Evolutionary conservation across 2,329 filamentous ascomycete genomes (phyloP).

Genomic region (Pseudogymnoascus sp.): DNA sequence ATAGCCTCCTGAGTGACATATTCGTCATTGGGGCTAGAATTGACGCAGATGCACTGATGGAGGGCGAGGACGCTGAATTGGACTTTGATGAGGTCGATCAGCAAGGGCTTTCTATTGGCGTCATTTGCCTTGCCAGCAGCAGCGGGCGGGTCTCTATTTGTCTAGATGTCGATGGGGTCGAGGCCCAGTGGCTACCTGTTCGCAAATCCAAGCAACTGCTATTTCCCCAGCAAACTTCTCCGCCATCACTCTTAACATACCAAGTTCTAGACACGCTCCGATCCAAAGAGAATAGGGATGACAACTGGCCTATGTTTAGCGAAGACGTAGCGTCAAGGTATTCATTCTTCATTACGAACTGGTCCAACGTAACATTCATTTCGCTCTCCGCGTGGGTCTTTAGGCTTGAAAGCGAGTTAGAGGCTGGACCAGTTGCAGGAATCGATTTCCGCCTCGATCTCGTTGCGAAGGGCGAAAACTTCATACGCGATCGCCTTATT

Average conservation of each 20-base stretch:
- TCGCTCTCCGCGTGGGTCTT: slow-evolving; percentile 57
- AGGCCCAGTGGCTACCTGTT: slow-evolving; percentile 58
- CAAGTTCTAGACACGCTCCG: slow-evolving; percentile 54
- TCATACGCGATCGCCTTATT: slow-evolving; percentile 48
- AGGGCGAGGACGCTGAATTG: slow-evolving; percentile 55
- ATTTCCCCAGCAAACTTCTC: slow-evolving; percentile 30
- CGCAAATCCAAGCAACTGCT: slow-evolving; percentile 39
- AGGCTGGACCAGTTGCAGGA: slow-evolving; percentile 46
- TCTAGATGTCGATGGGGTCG: slow-evolving; percentile 52
- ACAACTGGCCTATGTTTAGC: slow-evolving; percentile 56
- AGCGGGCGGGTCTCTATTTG: slow-evolving; percentile 55
- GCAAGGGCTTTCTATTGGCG: slow-evolving; percentile 51
- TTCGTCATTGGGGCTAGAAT: slow-evolving; percentile 54
- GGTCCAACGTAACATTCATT: slow-evolving; percentile 50
- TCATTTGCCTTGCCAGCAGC: slow-evolving; percentile 52
- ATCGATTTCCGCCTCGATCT: slow-evolving; percentile 54
- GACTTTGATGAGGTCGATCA: slow-evolving; percentile 48
- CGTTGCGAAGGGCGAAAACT: slow-evolving; percentile 49
- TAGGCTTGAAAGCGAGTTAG: slow-evolving; percentile 52
- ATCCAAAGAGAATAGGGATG: slow-evolving; percentile 44
- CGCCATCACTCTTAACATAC: slow-evolving; percentile 49
- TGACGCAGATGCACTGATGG: slow-evolving; percentile 51
- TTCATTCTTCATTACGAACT: slow-evolving; percentile 54
- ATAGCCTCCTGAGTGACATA: slow-evolving; percentile 52
- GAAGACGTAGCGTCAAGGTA: slow-evolving; percentile 53